Evolutionary conservation across 257 asterid species (phyloP).

Genomic region (Coffea canephora): DNA sequence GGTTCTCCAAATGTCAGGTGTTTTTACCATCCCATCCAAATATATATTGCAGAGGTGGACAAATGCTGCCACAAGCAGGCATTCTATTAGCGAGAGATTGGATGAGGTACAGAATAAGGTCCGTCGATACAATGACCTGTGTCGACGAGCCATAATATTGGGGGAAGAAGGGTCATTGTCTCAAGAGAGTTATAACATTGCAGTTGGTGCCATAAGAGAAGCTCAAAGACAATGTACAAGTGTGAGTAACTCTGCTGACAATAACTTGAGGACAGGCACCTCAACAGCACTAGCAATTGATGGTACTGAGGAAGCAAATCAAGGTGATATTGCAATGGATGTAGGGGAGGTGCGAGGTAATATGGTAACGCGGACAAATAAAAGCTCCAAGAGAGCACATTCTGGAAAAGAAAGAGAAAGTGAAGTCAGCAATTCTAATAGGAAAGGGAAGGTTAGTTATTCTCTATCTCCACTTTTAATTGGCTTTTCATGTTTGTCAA

Average conservation of each 20-base stretch:
- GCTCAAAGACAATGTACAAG: constrained; percentile 57
- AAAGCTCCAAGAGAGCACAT: constrained; percentile 55
- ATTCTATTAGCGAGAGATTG: constrained; percentile 55
- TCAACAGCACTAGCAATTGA: constrained; percentile 40
- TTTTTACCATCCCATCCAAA: constrained; percentile 68
- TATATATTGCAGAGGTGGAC: constrained; percentile 90
- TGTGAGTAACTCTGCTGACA: constrained; percentile 34
- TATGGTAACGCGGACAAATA: constrained; percentile 30
- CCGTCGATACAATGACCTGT: constrained; percentile 80
- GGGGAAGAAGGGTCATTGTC: constrained; percentile 96
- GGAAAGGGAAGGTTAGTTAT: constrained; percentile 78
- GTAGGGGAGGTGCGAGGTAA: constrained; percentile 38
- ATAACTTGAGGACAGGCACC: constrained; percentile 36
- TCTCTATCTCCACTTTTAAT: not conserved
- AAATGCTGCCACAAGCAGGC: constrained; percentile 77
- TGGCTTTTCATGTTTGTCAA: constrained; percentile 2
- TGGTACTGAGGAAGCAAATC: constrained; percentile 40
- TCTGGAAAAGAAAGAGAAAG: constrained; percentile 56
- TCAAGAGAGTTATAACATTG: constrained; percentile 67
- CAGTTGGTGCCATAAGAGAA: constrained; percentile 58
- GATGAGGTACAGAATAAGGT: constrained; percentile 82
- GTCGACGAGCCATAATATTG: constrained; percentile 80
- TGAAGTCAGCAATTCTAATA: constrained; percentile 37
- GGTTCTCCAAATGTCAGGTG: constrained; percentile 97
- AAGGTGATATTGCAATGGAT: constrained; percentile 28